A percentile compares a stretch with the other conserved stretches of the same genome.
phyloP scores from a whole-genome alignment of 106 monocot species.

The Triglochin maritima region DNA sequence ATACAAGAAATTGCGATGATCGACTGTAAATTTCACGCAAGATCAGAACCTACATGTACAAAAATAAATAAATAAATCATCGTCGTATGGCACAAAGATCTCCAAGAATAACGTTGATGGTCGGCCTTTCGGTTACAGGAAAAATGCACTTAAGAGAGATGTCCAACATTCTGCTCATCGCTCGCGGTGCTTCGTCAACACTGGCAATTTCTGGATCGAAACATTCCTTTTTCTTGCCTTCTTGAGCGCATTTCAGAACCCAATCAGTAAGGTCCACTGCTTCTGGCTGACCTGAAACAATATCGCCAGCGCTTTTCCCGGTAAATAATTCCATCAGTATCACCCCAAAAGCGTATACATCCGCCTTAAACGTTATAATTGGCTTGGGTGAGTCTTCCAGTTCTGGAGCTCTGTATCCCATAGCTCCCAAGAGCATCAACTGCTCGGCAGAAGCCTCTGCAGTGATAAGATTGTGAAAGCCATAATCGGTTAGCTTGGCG shows the following conservation, averaged over 20 bases:
- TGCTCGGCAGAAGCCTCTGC: conserved; percentile 2
- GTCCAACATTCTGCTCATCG: conserved; percentile 5
- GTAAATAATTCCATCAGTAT: conserved; percentile 15
- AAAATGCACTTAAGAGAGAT: conserved; percentile 12
- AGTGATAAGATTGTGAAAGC: conserved; percentile 15
- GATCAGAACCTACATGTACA: not conserved
- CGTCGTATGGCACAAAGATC: conserved; percentile 8
- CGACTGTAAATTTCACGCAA: too few species aligned
- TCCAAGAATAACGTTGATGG: conserved; percentile 1
- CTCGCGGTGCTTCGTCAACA: conserved; percentile 3
- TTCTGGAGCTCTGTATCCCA: conserved; percentile 17
- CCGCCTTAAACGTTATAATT: conserved; percentile 5
- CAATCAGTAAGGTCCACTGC: conserved; percentile 19
- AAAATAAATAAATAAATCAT: not conserved
- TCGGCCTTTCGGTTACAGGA: conserved; percentile 13
- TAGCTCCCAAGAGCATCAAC: conserved; percentile 10
- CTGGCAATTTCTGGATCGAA: conserved; percentile 7
- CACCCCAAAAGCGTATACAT: conserved; percentile 14
- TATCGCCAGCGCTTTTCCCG: conserved; percentile 11
- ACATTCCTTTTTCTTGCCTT: conserved; percentile 6
- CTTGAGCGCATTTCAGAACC: conserved; percentile 8
- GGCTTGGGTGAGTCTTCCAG: not conserved
- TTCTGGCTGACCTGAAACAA: conserved; percentile 12
- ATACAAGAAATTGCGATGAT: too few species aligned
- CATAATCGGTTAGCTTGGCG: conserved; percentile 14